Evolutionary conservation across 495 filamentous ascomycete species (phyloP).

Genomic region (Penicillium macrosclerotiorum): DNA sequence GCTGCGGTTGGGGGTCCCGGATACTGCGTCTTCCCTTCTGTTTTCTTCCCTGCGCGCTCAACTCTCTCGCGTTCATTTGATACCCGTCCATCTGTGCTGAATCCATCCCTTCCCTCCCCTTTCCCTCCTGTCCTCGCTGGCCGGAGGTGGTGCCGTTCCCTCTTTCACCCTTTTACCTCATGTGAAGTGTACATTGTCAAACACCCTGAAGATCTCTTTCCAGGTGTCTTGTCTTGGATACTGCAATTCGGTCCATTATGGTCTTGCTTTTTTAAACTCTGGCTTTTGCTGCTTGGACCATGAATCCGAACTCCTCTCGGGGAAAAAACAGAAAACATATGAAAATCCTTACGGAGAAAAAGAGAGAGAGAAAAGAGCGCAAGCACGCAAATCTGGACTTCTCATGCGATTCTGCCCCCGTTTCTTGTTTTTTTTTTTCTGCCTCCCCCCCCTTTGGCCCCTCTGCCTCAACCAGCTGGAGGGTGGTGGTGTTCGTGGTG

Average conservation of each 20-base stretch:
- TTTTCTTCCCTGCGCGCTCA: conserved; percentile 27
- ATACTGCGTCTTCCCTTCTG: conserved; percentile 32
- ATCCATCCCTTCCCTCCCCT: conserved; percentile 22
- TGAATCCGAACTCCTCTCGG: conserved; percentile 1
- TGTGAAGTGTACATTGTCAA: conserved; percentile 31
- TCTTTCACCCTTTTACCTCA: conserved; percentile 1
- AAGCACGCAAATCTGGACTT: conserved; percentile 35
- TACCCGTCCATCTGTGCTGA: conserved; percentile 40
- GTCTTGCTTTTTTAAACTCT: conserved; percentile 6
- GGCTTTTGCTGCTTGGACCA: too few relatives aligned
- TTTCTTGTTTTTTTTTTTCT: conserved; percentile 29
- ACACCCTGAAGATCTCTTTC: conserved; percentile 4
- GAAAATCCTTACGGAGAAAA: conserved; percentile 20
- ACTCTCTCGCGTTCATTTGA: conserved; percentile 42
- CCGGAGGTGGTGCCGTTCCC: conserved; percentile 1
- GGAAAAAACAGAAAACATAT: conserved; percentile 10
- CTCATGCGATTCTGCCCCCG: conserved; percentile 31
- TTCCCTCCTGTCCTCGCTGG: background rate
- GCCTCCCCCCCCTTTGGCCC: conserved; percentile 36
- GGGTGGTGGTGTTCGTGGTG: conserved; percentile 48
- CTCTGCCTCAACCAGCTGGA: conserved; percentile 41
- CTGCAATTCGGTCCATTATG: background rate
- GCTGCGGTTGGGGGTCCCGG: conserved; percentile 45
- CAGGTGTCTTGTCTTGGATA: conserved; percentile 11
- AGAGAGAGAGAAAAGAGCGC: conserved; percentile 35